Evolutionary conservation across 495 filamentous ascomycete genomes (phyloP), one percentile per base, ranked within the genome.

Genomic region (Xylaria sp.): DNA sequence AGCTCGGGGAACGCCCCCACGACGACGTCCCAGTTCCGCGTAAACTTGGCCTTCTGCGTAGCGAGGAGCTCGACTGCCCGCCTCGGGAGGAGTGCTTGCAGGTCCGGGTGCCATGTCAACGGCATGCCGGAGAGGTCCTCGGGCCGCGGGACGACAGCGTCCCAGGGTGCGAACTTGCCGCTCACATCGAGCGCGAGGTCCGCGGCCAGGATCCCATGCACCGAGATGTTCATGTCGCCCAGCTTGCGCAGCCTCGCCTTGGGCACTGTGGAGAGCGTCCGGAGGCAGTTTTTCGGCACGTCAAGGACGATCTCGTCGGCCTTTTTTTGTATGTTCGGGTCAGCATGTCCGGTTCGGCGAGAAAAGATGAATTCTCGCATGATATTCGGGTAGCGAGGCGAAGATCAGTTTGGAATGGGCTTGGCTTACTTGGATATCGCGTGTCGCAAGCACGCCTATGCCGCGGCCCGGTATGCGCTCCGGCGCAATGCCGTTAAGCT

Each of bases 201-300:
- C 1, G 90, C 87, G n/a, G 93, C 91, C 9, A 93, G 83, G 19
- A 93, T 82, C 5, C 89, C 90, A 71, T 95, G 92, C 33, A 92
- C 85, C 1, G 86, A 86, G 43, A 88, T 88, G 62, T 80, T 83
- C 29, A 84, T 80, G 48, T 31, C 35, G n/a, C 87, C 77, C 8
- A 84, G 79, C 21, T 68, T 78, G n/a, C 77, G 78, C 55, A 88
- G 83, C 31, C 85, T 77, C 40, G 79, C 67, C 31, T 83, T 81
- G 9, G 90, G 90, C 31, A 93, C 82, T 2, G 85, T 85, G 40
- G 90, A 82, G 58, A 86, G 73, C 15, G 88, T 92, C 21, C 93
- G 77, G 57, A 97, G 88, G 19, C 86, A 84, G 17, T 82, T 76
- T 33, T 87, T 82, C 5, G 94, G 93, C 0, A 95, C 88, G 46